phyloP scores from a whole-genome alignment of 768 basidiomycete species.

The Tylopilus plumbeoviolaceoides region DNA sequence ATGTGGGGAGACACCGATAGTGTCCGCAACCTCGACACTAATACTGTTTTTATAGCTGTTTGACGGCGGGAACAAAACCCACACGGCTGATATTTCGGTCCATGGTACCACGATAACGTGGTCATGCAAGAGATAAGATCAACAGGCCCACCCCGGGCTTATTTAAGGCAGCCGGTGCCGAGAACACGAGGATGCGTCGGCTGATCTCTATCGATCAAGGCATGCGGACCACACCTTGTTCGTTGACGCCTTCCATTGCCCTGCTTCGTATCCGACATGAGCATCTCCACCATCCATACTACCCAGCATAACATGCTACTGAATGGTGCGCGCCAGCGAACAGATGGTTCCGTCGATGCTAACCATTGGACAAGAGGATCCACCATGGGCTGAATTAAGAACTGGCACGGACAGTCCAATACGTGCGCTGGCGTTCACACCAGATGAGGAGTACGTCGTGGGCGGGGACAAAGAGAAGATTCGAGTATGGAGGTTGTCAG shows the following conservation, averaged over 20 bases:
- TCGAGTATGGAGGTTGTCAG: slow-evolving; percentile 3
- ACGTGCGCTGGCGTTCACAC: slow-evolving; percentile 5
- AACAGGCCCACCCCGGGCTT: too few relatives aligned
- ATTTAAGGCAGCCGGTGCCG: too few relatives aligned
- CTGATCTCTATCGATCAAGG: slow-evolving; percentile 5
- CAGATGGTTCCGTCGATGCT: neutral
- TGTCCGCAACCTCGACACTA: too few relatives aligned
- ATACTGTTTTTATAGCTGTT: too few relatives aligned
- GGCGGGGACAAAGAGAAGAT: slow-evolving; percentile 10
- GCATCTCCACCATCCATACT: neutral
- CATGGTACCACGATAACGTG: neutral
- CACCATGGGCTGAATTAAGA: neutral
- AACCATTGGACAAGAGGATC: neutral
- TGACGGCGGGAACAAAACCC: neutral
- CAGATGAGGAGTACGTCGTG: slow-evolving; percentile 4
- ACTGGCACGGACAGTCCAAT: neutral
- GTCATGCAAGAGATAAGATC: too few relatives aligned
- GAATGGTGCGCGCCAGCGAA: slow-evolving; percentile 1
- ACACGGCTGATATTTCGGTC: neutral
- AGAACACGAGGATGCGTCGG: neutral
- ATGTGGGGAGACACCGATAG: slow-evolving; percentile 1
- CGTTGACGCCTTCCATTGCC: neutral
- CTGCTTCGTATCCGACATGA: neutral
- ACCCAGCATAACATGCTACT: neutral
- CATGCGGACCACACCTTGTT: neutral